Evolutionary conservation across 352 stramenopile species (phyloP).

Genomic region (Pythium phragmiticola): DNA sequence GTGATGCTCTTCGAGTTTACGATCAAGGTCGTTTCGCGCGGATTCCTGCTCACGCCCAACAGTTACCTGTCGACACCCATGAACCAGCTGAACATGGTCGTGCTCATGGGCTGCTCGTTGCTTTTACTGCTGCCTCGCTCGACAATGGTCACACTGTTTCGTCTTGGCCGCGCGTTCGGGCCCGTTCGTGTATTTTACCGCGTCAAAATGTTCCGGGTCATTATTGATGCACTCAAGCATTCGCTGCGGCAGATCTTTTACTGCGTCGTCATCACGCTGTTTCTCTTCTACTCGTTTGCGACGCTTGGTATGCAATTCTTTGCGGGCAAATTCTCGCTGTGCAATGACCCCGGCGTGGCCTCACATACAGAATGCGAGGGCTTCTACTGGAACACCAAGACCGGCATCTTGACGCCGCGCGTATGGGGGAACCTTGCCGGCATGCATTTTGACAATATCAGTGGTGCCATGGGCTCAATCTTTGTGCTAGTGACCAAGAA

Average conservation of each 20-base stretch:
- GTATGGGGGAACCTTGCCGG: constrained; percentile 79
- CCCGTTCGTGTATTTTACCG: constrained; percentile 85
- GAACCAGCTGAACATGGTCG: constrained; percentile 87
- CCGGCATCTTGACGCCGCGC: constrained; percentile 56
- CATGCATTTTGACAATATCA: constrained; percentile 86
- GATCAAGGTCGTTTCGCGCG: constrained; percentile 79
- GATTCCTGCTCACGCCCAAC: constrained; percentile 75
- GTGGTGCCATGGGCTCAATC: constrained; percentile 68
- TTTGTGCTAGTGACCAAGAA: constrained; percentile 86
- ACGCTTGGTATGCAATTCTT: constrained; percentile 88
- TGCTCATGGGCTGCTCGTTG: constrained; percentile 72
- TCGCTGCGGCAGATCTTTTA: constrained; percentile 79
- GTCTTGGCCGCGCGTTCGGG: constrained; percentile 72
- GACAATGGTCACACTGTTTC: constrained; percentile 72
- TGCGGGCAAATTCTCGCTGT: constrained; percentile 73
- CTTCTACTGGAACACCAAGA: constrained; percentile 58
- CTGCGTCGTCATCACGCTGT: constrained; percentile 73
- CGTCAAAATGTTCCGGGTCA: constrained; percentile 83
- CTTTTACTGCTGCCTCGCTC: constrained; percentile 73
- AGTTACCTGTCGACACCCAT: constrained; percentile 81
- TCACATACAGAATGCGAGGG: constrained; percentile 52
- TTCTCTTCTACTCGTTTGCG: constrained; percentile 84
- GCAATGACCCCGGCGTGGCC: constrained; percentile 65
- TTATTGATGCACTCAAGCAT: constrained; percentile 77
- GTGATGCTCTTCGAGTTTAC: constrained; percentile 82